phyloP scores from a whole-genome alignment of 805 yeast genomes.

The Metschnikowia lunata region DNA sequence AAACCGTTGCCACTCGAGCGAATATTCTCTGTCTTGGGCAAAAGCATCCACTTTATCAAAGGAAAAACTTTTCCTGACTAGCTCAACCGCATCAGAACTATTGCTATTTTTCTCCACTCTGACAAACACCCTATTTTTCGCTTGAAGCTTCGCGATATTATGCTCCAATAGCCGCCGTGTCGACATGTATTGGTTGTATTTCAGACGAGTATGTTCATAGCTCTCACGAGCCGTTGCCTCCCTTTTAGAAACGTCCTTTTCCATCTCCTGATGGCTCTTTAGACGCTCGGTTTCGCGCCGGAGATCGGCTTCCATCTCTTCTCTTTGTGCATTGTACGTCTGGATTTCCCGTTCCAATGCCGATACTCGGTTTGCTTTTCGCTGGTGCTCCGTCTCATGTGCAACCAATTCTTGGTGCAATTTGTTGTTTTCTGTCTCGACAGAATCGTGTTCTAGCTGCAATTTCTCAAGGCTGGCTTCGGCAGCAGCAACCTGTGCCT shows the following conservation, averaged over 20 bases:
- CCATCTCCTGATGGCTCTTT: not conserved
- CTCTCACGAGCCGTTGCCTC: constrained; percentile 19
- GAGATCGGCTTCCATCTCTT: constrained; percentile 4
- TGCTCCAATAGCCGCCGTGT: constrained; percentile 46
- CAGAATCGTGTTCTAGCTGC: not conserved
- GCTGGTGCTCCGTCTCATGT: not conserved
- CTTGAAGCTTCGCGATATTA: constrained; percentile 30
- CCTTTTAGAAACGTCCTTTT: constrained; percentile 8
- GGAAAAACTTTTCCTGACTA: not conserved
- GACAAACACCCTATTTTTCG: constrained; percentile 1
- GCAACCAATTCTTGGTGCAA: not conserved
- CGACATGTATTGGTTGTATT: constrained; percentile 29
- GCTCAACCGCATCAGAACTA: constrained; percentile 16
- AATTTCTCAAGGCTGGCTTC: not conserved
- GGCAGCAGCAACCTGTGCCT: not conserved
- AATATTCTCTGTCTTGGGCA: not conserved
- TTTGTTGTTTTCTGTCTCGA: constrained; percentile 2
- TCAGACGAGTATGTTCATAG: constrained; percentile 15
- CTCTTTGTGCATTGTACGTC: constrained; percentile 11
- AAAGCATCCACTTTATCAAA: not conserved
- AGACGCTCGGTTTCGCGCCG: not conserved
- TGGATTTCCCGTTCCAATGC: constrained; percentile 10
- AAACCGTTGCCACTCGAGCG: constrained; percentile 16
- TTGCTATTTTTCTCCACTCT: constrained; percentile 12
- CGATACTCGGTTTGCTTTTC: not conserved